Evolutionary conservation across 768 basidiomycete species (phyloP).

Genomic region (Gloeostereum incarnatum): DNA sequence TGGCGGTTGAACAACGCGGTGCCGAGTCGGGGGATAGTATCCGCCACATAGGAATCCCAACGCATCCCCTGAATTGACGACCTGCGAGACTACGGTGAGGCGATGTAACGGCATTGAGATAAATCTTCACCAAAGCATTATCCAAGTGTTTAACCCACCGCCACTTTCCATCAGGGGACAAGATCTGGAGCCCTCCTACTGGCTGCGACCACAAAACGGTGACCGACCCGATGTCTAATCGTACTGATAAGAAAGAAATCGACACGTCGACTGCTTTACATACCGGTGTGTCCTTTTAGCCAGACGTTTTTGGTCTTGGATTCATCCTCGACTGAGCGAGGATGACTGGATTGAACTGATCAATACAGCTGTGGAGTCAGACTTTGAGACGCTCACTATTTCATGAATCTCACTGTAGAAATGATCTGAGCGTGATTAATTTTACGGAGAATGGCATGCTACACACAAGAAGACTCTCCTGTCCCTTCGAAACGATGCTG

Average conservation of each 20-base stretch:
- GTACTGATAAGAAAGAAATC: neutral
- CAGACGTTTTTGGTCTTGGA: constrained; percentile 42
- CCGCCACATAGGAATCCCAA: constrained; percentile 49
- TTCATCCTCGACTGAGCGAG: constrained; percentile 40
- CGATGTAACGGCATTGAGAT: neutral
- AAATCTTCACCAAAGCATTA: constrained; percentile 46
- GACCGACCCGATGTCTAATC: constrained; percentile 39
- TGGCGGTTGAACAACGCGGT: constrained; percentile 36
- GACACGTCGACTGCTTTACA: neutral
- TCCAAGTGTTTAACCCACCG: constrained; percentile 50
- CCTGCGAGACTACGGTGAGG: constrained; percentile 18
- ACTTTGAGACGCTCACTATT: constrained; percentile 35
- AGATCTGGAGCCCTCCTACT: constrained; percentile 47
- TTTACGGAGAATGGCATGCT: neutral
- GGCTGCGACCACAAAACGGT: constrained; percentile 57
- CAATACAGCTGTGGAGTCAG: neutral
- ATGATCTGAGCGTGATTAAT: neutral
- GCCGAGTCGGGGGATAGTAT: constrained; percentile 6
- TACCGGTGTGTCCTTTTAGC: constrained; percentile 54
- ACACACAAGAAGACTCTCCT: constrained; percentile 32
- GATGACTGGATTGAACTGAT: constrained; percentile 27
- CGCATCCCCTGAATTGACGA: constrained; percentile 52
- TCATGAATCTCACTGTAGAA: constrained; percentile 49
- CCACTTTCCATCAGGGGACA: constrained; percentile 42
- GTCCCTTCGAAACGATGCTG: constrained; percentile 31